Conservation (phyloP, 2,329 filamentous ascomycete genomes). For the Stylonectria norvegica region DNA sequence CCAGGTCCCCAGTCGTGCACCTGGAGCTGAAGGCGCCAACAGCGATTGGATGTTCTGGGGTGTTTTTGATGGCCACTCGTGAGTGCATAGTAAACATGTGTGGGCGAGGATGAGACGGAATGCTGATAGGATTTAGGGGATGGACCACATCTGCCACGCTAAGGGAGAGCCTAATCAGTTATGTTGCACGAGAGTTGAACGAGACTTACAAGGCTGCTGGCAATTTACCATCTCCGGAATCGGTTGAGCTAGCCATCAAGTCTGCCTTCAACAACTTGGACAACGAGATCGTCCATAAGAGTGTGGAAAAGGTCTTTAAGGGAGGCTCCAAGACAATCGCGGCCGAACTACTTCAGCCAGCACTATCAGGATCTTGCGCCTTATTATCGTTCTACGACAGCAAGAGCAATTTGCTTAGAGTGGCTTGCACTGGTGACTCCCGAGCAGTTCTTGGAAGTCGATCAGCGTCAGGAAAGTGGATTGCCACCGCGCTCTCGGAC, state of each 20-base stretch:
- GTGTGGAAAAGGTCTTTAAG: constrained; percentile 86
- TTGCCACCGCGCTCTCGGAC: constrained; percentile 80
- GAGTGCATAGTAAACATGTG: constrained; percentile 33
- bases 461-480: constrained; percentile 80
- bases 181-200: constrained; percentile 90
- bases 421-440: constrained; percentile 96
- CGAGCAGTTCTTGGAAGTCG: constrained; percentile 86
- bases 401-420: constrained; percentile 78
- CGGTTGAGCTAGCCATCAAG: constrained; percentile 90
- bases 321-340: constrained; percentile 86
- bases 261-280: constrained; percentile 84
- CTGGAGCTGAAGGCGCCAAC: constrained; percentile 43
- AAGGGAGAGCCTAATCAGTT: constrained; percentile 86
- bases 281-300: constrained; percentile 90
- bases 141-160: constrained; percentile 98
- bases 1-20: constrained; percentile 66
- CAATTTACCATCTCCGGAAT: constrained; percentile 68
- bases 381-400: constrained; percentile 95
- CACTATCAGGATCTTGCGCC: constrained; percentile 94
- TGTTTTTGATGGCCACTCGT: constrained; percentile 96
- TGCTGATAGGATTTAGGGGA: constrained; percentile 54
- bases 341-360: constrained; percentile 86
- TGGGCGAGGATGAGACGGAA: neutral
- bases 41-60: constrained; percentile 99
- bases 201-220: constrained; percentile 77